Base-by-base conservation (phyloP, 345 rosid genomes). In the Toxicodendron radicans region DNA sequence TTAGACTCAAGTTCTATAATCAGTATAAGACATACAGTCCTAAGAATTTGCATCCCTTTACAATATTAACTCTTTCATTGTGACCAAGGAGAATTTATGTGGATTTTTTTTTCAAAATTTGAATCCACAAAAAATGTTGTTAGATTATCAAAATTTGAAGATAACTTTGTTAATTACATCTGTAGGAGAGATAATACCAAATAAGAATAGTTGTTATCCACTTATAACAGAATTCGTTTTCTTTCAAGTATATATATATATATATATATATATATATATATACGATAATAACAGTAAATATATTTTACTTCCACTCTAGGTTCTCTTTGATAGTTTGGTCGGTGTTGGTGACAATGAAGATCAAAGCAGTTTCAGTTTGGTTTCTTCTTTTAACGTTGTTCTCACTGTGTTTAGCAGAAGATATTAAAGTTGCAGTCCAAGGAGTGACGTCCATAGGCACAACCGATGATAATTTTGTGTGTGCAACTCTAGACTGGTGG, bases 401-500 rank as follows among this genome's bases (percentile, higher is more conserved):
- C 48, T 61, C 76, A n/a, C 54, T 32, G 20, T 63, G 59, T 46
- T 12, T 64, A 12, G 79, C 85, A 5, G 75, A 70, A 52, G 75
- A 82, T 45, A 86, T 81, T 16, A 46, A 59, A 10, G 84, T 87
- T 8, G 60, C 68, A 1, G 80, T 90, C 1, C 30, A 73, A 32
- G 84, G 80, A 71, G 84, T 46, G 32, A 84, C 87, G 33, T 58
- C 82, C 38, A 67, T 82, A 8, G 90, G 86, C 0, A 54, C 6
- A 21, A 88, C 89, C 0, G 92, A 88, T 68, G 86, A 82, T 4
- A 78, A 79, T 46, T 90, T 86, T 35, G 67, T 90, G 1, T 90
- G 92, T 70, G 90, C 82, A 2, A 90, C 95, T 23, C 52, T 88
- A 8, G 95, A 90, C 65, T 90, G 90, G 92, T 90, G 94, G 92